phyloP scores from a whole-genome alignment of 2,329 filamentous ascomycete species.

The Bipolaris victoriae region DNA sequence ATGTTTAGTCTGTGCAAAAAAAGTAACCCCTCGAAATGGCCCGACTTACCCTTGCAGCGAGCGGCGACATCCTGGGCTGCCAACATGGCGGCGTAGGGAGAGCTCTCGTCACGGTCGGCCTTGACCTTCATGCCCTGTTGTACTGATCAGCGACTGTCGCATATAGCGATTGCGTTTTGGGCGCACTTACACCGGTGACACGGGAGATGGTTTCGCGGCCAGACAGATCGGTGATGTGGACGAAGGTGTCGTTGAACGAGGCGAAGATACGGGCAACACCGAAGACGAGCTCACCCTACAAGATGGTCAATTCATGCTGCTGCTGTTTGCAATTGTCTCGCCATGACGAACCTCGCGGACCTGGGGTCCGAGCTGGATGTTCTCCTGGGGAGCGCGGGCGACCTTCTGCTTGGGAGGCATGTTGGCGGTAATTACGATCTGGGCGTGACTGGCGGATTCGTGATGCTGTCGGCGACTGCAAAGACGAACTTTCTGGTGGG shows the following conservation, averaged over 20 bases:
- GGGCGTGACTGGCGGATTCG: conserved; percentile 36
- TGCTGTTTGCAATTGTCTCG: conserved; percentile 5
- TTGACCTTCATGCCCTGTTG: conserved; percentile 89
- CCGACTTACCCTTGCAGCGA: conserved; percentile 69
- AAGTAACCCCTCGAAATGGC: neutral
- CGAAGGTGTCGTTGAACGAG: conserved; percentile 70
- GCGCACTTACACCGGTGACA: conserved; percentile 82
- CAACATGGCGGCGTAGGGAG: conserved; percentile 99
- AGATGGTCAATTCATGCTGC: conserved; percentile 26
- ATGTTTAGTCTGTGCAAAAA: conserved; percentile 1
- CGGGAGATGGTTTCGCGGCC: conserved; percentile 99
- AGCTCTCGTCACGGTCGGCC: conserved; percentile 93
- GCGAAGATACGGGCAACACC: conserved; percentile 98
- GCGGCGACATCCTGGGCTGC: conserved; percentile 91
- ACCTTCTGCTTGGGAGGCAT: conserved; percentile 93
- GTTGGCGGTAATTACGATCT: conserved; percentile 40
- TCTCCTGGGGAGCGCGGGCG: conserved; percentile 83
- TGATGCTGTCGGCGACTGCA: conserved; percentile 30
- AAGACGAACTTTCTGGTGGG: conserved; percentile 27
- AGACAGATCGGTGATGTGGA: conserved; percentile 98
- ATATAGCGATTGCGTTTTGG: neutral
- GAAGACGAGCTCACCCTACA: conserved; percentile 89
- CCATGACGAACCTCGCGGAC: conserved; percentile 74
- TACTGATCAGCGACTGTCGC: conserved; percentile 9
- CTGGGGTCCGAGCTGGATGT: conserved; percentile 91